A percentile compares a stretch with the other conserved stretches of the same genome.
These are phyloP conservation scores for Citrus reticulata DNA, from an alignment of 345 rosid species.

Conservation along the genomic window DNA sequence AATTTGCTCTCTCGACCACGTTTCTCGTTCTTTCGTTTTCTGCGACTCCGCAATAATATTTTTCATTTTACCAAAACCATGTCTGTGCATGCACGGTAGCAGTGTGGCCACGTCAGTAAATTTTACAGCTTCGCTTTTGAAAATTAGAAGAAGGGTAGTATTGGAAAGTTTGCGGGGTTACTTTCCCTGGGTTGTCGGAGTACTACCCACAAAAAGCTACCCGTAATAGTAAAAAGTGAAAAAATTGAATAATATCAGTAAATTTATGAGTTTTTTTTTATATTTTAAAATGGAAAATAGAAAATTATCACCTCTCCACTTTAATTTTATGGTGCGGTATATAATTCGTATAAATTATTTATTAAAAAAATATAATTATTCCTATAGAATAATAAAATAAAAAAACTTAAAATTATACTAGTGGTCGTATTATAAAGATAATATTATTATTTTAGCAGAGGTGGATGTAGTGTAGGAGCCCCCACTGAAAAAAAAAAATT, in stretches of 20 bases:
- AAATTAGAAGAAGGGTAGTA: slow-evolving; percentile 12
- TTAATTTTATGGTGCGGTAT: too few relatives aligned
- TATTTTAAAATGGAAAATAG: too few relatives aligned
- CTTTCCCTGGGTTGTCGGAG: slow-evolving; percentile 42
- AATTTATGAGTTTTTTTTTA: too few relatives aligned
- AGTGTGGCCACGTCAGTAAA: background rate
- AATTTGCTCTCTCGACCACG: background rate
- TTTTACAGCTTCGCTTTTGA: background rate
- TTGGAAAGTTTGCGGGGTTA: slow-evolving; percentile 29
- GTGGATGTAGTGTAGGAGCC: too few relatives aligned
- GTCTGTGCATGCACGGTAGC: slow-evolving; percentile 9
- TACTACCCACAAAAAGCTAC: slow-evolving; percentile 17
- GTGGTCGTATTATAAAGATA: too few relatives aligned
- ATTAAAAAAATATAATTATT: too few relatives aligned
- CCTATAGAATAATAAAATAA: too few relatives aligned
- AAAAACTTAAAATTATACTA: too few relatives aligned
- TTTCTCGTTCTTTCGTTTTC: slow-evolving; percentile 13
- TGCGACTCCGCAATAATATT: background rate
- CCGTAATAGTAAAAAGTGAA: background rate
- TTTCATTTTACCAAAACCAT: background rate
- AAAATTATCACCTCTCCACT: too few relatives aligned
- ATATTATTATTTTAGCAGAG: too few relatives aligned
- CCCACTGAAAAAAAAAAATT: too few relatives aligned
- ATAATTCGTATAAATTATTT: too few relatives aligned
- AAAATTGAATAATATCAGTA: background rate